Base-by-base conservation (phyloP, 2,329 filamentous ascomycete species). In the Fusarium longipes region DNA sequence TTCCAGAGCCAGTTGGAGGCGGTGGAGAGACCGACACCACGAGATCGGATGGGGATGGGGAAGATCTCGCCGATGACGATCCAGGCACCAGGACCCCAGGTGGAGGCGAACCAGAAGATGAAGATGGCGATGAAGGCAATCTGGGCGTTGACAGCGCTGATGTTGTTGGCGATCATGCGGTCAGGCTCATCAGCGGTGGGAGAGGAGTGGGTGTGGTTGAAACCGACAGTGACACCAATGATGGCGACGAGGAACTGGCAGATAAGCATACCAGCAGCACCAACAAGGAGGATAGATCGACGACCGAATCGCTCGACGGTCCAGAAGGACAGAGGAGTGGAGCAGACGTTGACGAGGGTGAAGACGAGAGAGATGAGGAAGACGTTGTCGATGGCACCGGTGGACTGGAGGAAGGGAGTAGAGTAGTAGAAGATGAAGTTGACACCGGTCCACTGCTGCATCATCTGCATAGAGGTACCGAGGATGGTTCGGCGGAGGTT, bases 341-440 rank as follows among this genome's bases (percentile, higher is more conserved):
- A 95, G 80, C 81, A 85, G 65, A 96, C 92, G 82, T 97, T 97
- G 83, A 97, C 92, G 53, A 96, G 86, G 66, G 91, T 96, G 78
- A 93, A 95, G 82, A 97, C 86, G 76, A 97, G 84, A 59, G 89
- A 91, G 77, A 96, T 93, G 72, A 96, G 79, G 86, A 97, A 97
- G 40, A 87, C 84, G 83, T 97, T 90, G 64, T 77, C 71, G 74
- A 96, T 93, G 73, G 91, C 91, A 70, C 90, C 90, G 29, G 91
- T 89, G 24, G 89, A 88, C 80, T 91, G 81, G 82, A 97, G 91
- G 88, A 97, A 96, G 61, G 91, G 88, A 32, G 92, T 93, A 33
- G 91, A 93, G 82, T 90, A 93, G 82, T 93, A 92, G 84, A 94
- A 96, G 84, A 96, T 92, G 81, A 95, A 96, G 86, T 97, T 97